These are phyloP conservation scores for Leccinum broughii DNA, from an alignment of 768 basidiomycete genomes.

Conservation along the genomic window DNA sequence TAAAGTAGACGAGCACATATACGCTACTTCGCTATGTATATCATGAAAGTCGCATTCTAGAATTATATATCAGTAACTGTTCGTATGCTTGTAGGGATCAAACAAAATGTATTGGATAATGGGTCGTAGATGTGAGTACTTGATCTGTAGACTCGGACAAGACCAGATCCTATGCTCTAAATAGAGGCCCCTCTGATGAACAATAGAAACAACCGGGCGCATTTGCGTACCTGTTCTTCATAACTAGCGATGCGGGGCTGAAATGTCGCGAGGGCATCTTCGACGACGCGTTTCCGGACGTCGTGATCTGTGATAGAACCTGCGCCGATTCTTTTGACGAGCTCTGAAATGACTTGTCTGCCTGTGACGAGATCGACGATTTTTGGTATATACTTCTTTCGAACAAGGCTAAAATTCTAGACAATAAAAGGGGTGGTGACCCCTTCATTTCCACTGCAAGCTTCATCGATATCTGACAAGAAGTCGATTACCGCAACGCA, in stretches of 20 bases:
- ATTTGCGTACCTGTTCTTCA: slow-evolving; percentile 80
- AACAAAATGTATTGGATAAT: too few relatives aligned
- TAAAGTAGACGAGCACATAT: not conserved
- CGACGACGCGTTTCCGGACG: slow-evolving; percentile 68
- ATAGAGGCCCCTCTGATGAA: too few relatives aligned
- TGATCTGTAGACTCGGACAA: too few relatives aligned
- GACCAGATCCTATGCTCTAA: too few relatives aligned
- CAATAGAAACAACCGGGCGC: too few relatives aligned
- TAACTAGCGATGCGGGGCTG: slow-evolving; percentile 86
- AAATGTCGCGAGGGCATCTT: slow-evolving; percentile 67
- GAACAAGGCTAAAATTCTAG: too few relatives aligned
- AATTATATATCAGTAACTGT: not conserved
- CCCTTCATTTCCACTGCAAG: too few relatives aligned
- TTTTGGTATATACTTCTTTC: slow-evolving; percentile 46
- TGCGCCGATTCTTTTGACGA: slow-evolving; percentile 67
- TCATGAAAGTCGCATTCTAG: not conserved
- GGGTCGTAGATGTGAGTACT: too few relatives aligned
- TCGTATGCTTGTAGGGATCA: too few relatives aligned
- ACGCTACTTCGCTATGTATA: not conserved
- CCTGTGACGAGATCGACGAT: slow-evolving; percentile 83
- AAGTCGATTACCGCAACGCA: too few relatives aligned
- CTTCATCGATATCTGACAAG: too few relatives aligned
- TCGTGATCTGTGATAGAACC: slow-evolving; percentile 55
- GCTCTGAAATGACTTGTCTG: slow-evolving; percentile 84
- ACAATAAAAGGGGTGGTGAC: too few relatives aligned